Percentiles rank a stretch among this genome's conserved stretches.
Conservation (phyloP, 2,329 filamentous ascomycete genomes). For the Paraphoma sp. region DNA sequence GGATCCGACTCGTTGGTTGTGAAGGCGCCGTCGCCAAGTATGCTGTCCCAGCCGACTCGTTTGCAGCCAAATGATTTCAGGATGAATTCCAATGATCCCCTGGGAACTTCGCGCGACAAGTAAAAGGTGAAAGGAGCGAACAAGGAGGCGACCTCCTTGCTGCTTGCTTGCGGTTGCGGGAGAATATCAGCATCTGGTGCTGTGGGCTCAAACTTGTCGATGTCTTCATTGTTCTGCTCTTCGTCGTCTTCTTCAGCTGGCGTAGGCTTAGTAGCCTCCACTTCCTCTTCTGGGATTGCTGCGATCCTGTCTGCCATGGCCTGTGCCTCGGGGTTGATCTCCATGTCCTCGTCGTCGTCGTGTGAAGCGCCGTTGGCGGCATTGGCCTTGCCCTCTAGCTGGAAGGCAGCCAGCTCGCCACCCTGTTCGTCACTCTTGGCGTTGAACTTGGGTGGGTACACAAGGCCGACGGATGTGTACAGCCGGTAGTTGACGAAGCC, state of each 20-base stretch:
- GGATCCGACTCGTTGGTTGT: conserved; percentile 88
- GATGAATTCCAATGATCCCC: conserved; percentile 89
- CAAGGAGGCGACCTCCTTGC: conserved; percentile 73
- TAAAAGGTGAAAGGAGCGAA: conserved; percentile 92
- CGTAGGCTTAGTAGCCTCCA: conserved; percentile 28
- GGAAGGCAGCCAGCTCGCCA: conserved; percentile 89
- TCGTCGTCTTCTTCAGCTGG: conserved; percentile 30
- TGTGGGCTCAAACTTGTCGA: conserved; percentile 90
- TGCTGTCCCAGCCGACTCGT: conserved; percentile 90
- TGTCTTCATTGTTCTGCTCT: conserved; percentile 55
- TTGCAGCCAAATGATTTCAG: conserved; percentile 95
- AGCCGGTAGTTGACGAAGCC: conserved; percentile 96
- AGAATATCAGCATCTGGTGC: conserved; percentile 86
- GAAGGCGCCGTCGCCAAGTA: conserved; percentile 90
- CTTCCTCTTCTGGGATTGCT: conserved; percentile 45
- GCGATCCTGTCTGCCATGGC: conserved; percentile 57
- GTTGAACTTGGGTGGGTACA: conserved; percentile 96
- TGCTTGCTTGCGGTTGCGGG: conserved; percentile 74
- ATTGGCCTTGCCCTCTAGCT: conserved; percentile 76
- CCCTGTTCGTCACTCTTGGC: conserved; percentile 84
- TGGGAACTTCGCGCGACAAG: conserved; percentile 90
- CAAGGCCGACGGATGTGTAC: conserved; percentile 88
- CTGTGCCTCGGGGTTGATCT: conserved; percentile 53
- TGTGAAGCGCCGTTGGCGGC: conserved; percentile 39
- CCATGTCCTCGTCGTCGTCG: conserved; percentile 28